Base-by-base conservation (phyloP, 495 filamentous ascomycete genomes). In the Hypoxylon subgilvum region DNA sequence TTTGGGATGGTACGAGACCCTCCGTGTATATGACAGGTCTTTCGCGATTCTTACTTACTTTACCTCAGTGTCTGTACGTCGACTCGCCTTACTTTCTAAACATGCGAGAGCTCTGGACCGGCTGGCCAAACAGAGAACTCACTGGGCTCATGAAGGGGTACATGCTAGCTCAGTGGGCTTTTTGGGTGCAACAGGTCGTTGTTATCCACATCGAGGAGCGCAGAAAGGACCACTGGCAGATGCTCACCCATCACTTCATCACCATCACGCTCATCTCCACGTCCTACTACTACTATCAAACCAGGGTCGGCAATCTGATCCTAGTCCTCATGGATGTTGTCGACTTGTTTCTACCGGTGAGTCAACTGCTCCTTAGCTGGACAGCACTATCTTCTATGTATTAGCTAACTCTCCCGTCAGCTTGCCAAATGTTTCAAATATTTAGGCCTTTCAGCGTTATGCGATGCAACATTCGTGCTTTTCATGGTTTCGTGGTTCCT, bases 391-490 rank as follows among this genome's bases (percentile, higher is more conserved):
- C n/a, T n/a, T n/a, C n/a, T n/a, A 38, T 9, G 4, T 47, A 40
- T 64, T 67, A 27, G 70, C 56, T 53, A 34, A 66, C n/a, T 59
- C 10, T 14, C 21, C 2, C 40, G 18, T 45, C 52, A 97, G 93
- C 69, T 86, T n/a, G 94, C 94, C 36, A 98, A 98, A 72, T 88
- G 94, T 55, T 83, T 97, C 57, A 96, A 95, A 72, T 98, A 98
- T 69, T 71, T 94, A 12, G 84, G 87, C 46, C 90, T 78, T 73
- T 81, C 86, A 43, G 84, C 71, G 8, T 72, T 87, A 56, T 96
- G 92, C 82, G 92, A 97, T 66, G 72, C 84, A 50, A 83, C 85
- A 34, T 98, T 97, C 66, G 95, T 84, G 30, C 62, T 95, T 31
- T 96, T 98, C 75, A 86, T 97, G 74, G 58, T 89, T 16, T 83